Percentiles rank a stretch among this genome's conserved stretches.
Evolutionary conservation across 495 filamentous ascomycete genomes (phyloP).

Genomic region (Talaromyces nanjingensis): DNA sequence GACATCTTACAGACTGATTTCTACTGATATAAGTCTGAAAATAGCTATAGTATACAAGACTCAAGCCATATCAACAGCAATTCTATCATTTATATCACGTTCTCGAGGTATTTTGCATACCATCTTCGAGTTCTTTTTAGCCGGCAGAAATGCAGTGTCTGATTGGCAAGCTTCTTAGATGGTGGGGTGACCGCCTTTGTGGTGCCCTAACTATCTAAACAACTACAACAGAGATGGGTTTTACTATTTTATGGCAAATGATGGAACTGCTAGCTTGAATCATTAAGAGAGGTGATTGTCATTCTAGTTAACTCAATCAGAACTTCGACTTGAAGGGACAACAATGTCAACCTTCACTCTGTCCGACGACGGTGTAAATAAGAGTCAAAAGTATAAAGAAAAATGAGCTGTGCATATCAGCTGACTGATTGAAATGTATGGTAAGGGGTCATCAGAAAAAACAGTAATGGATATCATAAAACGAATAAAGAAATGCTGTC

Average conservation of each 20-base stretch:
- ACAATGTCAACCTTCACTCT: neutral
- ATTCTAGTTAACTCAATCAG: neutral
- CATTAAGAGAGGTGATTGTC: neutral
- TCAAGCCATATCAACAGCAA: neutral
- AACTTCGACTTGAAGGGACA: neutral
- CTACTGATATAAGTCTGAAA: neutral
- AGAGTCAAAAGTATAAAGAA: neutral
- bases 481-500: conserved; percentile 17
- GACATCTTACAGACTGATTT: neutral
- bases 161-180: neutral
- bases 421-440: neutral
- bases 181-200: conserved; percentile 1
- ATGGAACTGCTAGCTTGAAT: neutral
- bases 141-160: neutral
- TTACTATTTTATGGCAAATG: neutral
- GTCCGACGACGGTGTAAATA: neutral
- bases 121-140: neutral
- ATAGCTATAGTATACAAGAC: neutral
- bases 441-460: neutral
- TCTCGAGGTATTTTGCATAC: neutral
- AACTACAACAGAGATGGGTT: neutral
- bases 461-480: conserved; percentile 1
- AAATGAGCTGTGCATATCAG: neutral
- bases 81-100: neutral
- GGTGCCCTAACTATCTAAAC: neutral